These are phyloP conservation scores for Lichtheimia hyalospora DNA, from an alignment of 371 early-diverging fungal genomes.

Conservation along the genomic window DNA sequence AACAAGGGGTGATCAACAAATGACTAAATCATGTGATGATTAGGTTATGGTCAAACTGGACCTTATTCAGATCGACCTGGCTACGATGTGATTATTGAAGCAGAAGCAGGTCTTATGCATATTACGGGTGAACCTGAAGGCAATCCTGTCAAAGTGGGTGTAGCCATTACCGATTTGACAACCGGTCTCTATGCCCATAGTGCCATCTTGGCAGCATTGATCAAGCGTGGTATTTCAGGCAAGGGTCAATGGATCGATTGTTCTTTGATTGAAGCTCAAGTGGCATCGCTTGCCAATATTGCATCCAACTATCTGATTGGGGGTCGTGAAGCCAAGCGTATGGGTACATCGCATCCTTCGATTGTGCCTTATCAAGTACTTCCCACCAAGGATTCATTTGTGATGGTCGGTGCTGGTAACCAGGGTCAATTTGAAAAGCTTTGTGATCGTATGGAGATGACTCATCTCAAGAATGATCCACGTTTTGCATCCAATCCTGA, in stretches of 20 bases:
- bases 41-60: constrained; percentile 86
- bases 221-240: constrained; percentile 65
- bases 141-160: constrained; percentile 91
- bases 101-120: constrained; percentile 93
- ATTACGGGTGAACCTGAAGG: constrained; percentile 89
- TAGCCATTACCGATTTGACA: constrained; percentile 87
- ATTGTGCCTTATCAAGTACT: constrained; percentile 94
- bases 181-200: constrained; percentile 89
- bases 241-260: constrained; percentile 87
- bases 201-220: constrained; percentile 85
- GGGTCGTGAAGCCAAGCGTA: constrained; percentile 74
- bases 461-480: constrained; percentile 49
- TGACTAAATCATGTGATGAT: too few species aligned
- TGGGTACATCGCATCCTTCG: constrained; percentile 88
- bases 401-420: constrained; percentile 91
- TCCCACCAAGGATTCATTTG: constrained; percentile 77
- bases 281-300: constrained; percentile 87
- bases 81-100: constrained; percentile 94
- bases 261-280: constrained; percentile 84
- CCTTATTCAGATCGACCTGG: constrained; percentile 82
- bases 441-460: constrained; percentile 50
- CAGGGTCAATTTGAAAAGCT: constrained; percentile 79
- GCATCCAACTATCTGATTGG: constrained; percentile 85
- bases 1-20: too few species aligned
- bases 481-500: constrained; percentile 66